Evolutionary conservation across 1,284 basidiomycete genomes (phyloP), one percentile per base, ranked within the genome.

Genomic region (Mycena sp.): DNA sequence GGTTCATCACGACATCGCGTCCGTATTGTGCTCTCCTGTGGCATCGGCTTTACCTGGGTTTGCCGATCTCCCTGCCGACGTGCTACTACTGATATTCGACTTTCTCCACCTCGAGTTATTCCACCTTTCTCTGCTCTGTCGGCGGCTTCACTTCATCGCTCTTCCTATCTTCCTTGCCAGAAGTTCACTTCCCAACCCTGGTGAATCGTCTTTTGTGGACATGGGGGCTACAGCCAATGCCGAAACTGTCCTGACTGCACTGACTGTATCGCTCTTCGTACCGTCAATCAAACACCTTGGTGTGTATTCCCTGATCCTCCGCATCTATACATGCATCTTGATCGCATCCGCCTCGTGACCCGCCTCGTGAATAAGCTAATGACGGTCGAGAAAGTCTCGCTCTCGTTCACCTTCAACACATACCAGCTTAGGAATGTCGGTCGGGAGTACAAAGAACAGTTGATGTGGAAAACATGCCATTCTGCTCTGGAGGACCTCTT

Each of bases 131-230:
- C 28, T 52, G 4, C 49, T 59, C 28, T 59, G 49, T 23, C 57
- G 57, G 12, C 57, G 57, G 11, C 30, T 59, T 17, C 40, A 58
- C 16, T 59, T 51, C 17, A 48, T 59, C 17, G 57, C 57, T 6
- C 41, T 59, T 1, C 57, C 57, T 12, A n/a, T 59, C 21, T 52
- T 59, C 41, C 57, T 59, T 1, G 30, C 32, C 7, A 59, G 32
- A 38, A 35, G 38, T n/a, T 44, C 6, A 52, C 51, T 25, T 3
- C 2, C n/a, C 14, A 11, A 51, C 25, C 49, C 57, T 14, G 43
- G 14, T 14, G 41, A 52, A 25, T 6, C 6, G 25, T n/a, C 49
- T 11, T 1, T 17, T 6, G 17, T 58, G 17, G 11, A 59, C 11
- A 16, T 59, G 7, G 45, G 21, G 25, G 9, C 19, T 5, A 26